Conservation (phyloP, 2,329 filamentous ascomycete species). For the Botryotinia convoluta region DNA sequence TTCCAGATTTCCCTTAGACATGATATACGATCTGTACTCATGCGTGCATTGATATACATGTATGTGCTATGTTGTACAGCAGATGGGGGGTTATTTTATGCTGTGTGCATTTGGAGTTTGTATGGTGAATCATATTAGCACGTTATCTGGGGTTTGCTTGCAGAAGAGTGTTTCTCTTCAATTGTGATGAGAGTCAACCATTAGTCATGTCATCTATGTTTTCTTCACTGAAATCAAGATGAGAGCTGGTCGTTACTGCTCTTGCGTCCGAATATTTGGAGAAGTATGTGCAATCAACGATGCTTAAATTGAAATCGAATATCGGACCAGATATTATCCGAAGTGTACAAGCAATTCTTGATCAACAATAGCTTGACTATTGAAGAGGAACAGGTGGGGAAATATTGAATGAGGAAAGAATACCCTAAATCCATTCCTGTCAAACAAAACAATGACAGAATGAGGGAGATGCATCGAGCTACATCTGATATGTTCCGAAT, state of each 20-base stretch:
- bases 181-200: neutral
- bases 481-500: constrained; percentile 4
- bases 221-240: neutral
- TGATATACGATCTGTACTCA: constrained; percentile 14
- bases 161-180: neutral
- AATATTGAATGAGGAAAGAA: neutral
- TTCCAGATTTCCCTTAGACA: constrained; percentile 5
- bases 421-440: neutral
- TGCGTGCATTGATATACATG: constrained; percentile 5
- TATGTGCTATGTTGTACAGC: constrained; percentile 12
- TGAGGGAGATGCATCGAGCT: neutral
- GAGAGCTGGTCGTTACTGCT: neutral
- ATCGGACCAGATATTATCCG: neutral
- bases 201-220: neutral
- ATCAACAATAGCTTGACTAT: neutral
- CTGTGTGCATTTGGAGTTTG: neutral
- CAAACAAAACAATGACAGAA: neutral
- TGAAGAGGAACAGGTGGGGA: neutral
- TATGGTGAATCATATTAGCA: neutral
- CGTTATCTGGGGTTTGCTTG: constrained; percentile 1
- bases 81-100: constrained; percentile 4
- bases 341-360: neutral
- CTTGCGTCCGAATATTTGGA: neutral
- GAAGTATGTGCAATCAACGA: neutral
- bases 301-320: neutral